These are phyloP conservation scores for Salvia miltiorrhiza DNA, from an alignment of 257 asterid species.

Conservation along the genomic window DNA sequence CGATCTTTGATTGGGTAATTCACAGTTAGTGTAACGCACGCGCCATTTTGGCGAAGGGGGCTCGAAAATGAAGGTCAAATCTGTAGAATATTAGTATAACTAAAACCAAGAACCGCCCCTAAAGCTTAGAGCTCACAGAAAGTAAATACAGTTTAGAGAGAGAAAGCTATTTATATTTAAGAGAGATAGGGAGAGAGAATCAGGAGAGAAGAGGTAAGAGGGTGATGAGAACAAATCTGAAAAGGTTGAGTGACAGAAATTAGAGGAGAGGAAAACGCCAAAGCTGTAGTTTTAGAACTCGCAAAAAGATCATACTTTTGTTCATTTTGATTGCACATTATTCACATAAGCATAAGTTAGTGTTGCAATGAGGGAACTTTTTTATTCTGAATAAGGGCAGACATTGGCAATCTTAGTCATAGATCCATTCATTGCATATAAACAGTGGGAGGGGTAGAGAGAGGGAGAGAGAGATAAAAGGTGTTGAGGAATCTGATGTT, in stretches of 20 bases:
- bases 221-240: constrained; percentile 9
- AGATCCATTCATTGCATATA: constrained; percentile 20
- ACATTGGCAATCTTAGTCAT: constrained; percentile 17
- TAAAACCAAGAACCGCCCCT: constrained; percentile 41
- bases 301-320: background rate
- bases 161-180: constrained; percentile 3
- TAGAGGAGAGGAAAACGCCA: constrained; percentile 5
- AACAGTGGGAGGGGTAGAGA: background rate
- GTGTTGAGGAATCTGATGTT: background rate
- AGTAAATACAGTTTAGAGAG: constrained; percentile 30
- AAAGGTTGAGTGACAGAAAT: background rate
- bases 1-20: constrained; percentile 10
- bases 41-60: constrained; percentile 22
- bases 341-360: background rate
- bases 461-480: background rate
- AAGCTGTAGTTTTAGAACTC: background rate
- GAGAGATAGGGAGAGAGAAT: constrained; percentile 12
- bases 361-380: background rate
- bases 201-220: background rate
- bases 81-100: constrained; percentile 14
- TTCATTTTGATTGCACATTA: background rate
- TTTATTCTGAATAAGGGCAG: constrained; percentile 9
- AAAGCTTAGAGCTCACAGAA: constrained; percentile 17
- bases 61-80: constrained; percentile 30
- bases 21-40: constrained; percentile 15